phyloP scores from a whole-genome alignment of 257 asterid species.

The Buddleja alternifolia region DNA sequence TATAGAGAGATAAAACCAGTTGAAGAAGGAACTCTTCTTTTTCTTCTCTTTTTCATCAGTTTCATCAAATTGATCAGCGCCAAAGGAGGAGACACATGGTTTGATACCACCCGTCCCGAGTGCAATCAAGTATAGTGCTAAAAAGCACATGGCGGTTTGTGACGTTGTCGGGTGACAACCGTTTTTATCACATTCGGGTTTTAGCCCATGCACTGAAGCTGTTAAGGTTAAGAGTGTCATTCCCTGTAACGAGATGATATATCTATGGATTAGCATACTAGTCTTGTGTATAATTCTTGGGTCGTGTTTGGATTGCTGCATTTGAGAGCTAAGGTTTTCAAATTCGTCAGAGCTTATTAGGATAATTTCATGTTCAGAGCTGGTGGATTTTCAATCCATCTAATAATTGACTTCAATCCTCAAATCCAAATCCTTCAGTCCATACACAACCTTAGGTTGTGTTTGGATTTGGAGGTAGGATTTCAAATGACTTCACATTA shows the following conservation, averaged over 20 bases:
- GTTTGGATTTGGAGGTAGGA: no score
- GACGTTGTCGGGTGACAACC: slow-evolving; percentile 55
- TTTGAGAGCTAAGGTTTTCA: no score
- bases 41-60: slow-evolving; percentile 65
- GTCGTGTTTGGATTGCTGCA: no score
- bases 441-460: no score
- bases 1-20: slow-evolving; percentile 83
- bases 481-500: no score
- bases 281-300: neutral
- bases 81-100: slow-evolving; percentile 92
- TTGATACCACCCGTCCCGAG: slow-evolving; percentile 95
- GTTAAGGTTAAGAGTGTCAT: slow-evolving; percentile 80
- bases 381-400: no score
- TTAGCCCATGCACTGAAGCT: slow-evolving; percentile 63
- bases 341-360: no score
- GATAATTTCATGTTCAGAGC: no score
- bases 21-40: slow-evolving; percentile 83
- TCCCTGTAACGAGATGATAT: slow-evolving; percentile 47
- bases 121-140: slow-evolving; percentile 73
- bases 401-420: no score
- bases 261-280: neutral
- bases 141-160: slow-evolving; percentile 50
- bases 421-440: no score
- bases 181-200: slow-evolving; percentile 46
- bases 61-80: slow-evolving; percentile 91